Evolutionary conservation across 345 rosid genomes (phyloP).

Genomic region (Citrus reticulata): DNA sequence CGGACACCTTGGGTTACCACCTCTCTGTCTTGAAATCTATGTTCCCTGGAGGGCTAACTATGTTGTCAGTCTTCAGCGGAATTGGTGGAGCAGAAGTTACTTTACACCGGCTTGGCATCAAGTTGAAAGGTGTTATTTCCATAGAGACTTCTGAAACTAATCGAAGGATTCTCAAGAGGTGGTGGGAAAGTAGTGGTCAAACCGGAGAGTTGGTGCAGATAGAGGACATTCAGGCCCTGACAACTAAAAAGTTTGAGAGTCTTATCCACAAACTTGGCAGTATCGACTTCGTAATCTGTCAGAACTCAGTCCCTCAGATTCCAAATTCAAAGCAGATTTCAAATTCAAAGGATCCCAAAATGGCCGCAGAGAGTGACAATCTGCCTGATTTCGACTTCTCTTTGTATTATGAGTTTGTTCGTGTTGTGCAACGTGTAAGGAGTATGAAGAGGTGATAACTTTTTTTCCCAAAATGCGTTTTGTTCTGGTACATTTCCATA

Average conservation of each 20-base stretch:
- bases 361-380: constrained; percentile 4
- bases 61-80: constrained; percentile 74
- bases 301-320: constrained; percentile 47
- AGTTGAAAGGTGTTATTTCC: constrained; percentile 62
- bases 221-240: constrained; percentile 59
- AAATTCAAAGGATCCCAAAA: constrained; percentile 7
- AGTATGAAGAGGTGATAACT: constrained; percentile 25
- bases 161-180: constrained; percentile 53
- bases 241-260: constrained; percentile 46
- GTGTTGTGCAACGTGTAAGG: constrained; percentile 64
- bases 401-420: constrained; percentile 70
- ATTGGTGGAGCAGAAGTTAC: constrained; percentile 77
- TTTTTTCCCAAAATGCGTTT: not conserved
- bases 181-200: constrained; percentile 77
- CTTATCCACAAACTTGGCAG: constrained; percentile 49
- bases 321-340: constrained; percentile 2
- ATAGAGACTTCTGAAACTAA: constrained; percentile 58
- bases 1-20: constrained; percentile 79
- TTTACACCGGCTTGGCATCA: constrained; percentile 66
- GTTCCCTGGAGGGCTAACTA: constrained; percentile 65
- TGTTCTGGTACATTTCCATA: constrained; percentile 4
- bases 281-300: constrained; percentile 72
- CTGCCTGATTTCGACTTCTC: constrained; percentile 50
- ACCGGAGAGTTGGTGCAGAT: constrained; percentile 74
- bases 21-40: constrained; percentile 70